These are phyloP conservation scores for Typha latifolia DNA, from an alignment of 176 grass and related monocot species.

Conservation along the genomic window DNA sequence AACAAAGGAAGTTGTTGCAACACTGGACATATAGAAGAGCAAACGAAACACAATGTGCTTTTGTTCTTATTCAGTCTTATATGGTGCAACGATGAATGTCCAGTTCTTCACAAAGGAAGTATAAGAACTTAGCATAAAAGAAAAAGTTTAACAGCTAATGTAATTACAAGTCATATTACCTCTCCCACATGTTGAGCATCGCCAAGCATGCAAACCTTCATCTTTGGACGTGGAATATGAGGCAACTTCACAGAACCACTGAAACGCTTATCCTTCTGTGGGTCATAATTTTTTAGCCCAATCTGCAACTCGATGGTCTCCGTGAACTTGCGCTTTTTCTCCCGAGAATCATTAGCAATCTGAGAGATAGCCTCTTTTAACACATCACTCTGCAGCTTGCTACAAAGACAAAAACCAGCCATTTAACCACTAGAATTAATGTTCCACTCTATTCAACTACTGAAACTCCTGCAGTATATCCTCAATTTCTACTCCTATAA, in stretches of 20 bases:
- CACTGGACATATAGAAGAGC: too few relatives aligned
- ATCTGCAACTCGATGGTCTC: constrained; percentile 13
- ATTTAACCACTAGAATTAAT: too few relatives aligned
- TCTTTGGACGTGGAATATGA: constrained; percentile 12
- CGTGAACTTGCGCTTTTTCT: constrained; percentile 8
- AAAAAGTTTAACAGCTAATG: not conserved
- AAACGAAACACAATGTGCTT: too few relatives aligned
- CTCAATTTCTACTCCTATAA: too few relatives aligned
- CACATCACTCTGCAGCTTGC: constrained; percentile 10
- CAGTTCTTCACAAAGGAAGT: not conserved
- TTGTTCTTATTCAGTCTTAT: too few relatives aligned
- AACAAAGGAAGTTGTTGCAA: too few relatives aligned
- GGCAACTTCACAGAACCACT: constrained; percentile 12
- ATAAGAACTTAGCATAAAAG: not conserved
- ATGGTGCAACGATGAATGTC: not conserved
- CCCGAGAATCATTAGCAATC: constrained; percentile 5
- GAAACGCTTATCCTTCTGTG: constrained; percentile 9
- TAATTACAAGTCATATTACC: not conserved
- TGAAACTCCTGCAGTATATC: too few relatives aligned
- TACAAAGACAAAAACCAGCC: not conserved
- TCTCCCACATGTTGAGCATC: constrained; percentile 12
- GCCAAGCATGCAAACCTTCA: constrained; percentile 15
- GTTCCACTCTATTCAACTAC: too few relatives aligned
- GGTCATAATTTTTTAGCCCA: constrained; percentile 8
- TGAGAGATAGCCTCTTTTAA: constrained; percentile 11